phyloP scores from a whole-genome alignment of 345 rosid species.

The Ailanthus altissimus region DNA sequence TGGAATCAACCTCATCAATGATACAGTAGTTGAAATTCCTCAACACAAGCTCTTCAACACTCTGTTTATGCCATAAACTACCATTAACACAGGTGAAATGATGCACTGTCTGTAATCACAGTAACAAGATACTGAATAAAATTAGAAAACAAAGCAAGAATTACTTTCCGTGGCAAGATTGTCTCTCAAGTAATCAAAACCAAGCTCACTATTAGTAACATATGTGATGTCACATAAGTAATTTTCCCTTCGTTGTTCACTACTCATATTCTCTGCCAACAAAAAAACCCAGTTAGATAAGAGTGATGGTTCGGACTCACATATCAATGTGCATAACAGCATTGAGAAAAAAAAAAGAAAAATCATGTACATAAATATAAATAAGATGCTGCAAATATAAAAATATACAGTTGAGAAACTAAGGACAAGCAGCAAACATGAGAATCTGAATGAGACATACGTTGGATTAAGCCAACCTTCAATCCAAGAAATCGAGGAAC shows the following conservation, averaged over 20 bases:
- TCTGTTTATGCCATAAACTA: constrained; percentile 48
- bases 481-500: constrained; percentile 96
- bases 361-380: not conserved
- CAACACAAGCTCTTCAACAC: constrained; percentile 91
- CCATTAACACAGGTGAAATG: constrained; percentile 29
- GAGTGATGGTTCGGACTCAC: not conserved
- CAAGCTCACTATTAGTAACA: constrained; percentile 96
- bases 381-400: not conserved
- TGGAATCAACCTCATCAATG: constrained; percentile 97
- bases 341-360: constrained; percentile 7
- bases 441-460: constrained; percentile 49
- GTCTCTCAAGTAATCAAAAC: constrained; percentile 92
- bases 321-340: not conserved
- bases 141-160: constrained; percentile 48
- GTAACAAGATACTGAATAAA: constrained; percentile 18
- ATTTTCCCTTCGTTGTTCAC: constrained; percentile 90
- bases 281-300: constrained; percentile 18
- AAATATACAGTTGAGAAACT: not conserved
- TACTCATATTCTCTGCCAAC: constrained; percentile 83
- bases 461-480: constrained; percentile 99
- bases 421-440: not conserved
- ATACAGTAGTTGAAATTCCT: constrained; percentile 89
- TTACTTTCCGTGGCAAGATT: constrained; percentile 99
- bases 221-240: constrained; percentile 91
- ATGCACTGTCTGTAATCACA: constrained; percentile 11